phyloP scores from a whole-genome alignment of 768 basidiomycete genomes.

The Termitomyces bulborhizus region DNA sequence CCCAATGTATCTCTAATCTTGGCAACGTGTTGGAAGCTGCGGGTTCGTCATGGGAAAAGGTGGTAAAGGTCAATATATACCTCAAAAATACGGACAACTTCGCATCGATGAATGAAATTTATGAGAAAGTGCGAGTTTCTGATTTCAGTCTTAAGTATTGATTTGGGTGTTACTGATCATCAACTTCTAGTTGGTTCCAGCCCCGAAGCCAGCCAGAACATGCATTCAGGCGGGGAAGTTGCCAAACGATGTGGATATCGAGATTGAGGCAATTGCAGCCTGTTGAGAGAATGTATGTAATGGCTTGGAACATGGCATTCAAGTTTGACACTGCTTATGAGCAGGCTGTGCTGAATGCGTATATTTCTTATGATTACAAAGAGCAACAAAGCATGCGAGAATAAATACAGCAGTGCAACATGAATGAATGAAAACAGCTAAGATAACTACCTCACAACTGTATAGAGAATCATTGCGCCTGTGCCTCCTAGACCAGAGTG shows the following conservation, averaged over 20 bases:
- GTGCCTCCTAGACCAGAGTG: background rate
- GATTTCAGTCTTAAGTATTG: background rate
- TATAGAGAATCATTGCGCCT: background rate
- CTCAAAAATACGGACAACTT: constrained; percentile 58
- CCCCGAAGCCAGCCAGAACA: constrained; percentile 64
- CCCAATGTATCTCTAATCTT: constrained; percentile 52
- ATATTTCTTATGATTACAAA: background rate
- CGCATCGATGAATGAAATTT: constrained; percentile 49
- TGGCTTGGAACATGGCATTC: background rate
- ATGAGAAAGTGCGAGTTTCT: constrained; percentile 36
- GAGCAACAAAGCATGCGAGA: background rate
- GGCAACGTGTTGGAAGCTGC: constrained; percentile 46
- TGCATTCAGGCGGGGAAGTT: constrained; percentile 70
- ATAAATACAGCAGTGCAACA: background rate
- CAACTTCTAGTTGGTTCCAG: constrained; percentile 32
- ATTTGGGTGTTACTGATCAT: background rate
- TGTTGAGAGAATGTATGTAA: constrained; percentile 14
- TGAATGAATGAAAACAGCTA: background rate
- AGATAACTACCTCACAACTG: background rate
- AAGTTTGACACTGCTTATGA: background rate
- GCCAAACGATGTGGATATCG: constrained; percentile 64
- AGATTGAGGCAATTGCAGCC: constrained; percentile 67
- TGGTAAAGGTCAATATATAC: constrained; percentile 51
- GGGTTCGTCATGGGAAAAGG: constrained; percentile 56
- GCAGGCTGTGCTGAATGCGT: background rate